A percentile compares a stretch with the other conserved stretches of the same genome.
These are phyloP conservation scores for Capniomyces stellatus DNA, from an alignment of 371 early-diverging fungal species.

Conservation along the genomic window DNA sequence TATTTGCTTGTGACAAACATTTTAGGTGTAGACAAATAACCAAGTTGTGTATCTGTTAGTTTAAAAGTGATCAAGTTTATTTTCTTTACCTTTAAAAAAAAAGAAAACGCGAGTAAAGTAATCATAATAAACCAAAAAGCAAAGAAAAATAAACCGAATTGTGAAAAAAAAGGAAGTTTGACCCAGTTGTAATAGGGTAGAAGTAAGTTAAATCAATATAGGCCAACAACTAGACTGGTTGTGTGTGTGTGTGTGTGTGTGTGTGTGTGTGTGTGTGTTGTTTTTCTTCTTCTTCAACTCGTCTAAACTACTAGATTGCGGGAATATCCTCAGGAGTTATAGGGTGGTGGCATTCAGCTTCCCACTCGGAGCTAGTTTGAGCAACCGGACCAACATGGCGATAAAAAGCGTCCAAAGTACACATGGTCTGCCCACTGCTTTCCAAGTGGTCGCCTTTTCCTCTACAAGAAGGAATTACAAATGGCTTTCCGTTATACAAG, in stretches of 20 bases:
- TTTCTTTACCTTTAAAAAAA: no score
- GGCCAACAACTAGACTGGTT: no score
- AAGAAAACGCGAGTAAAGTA: no score
- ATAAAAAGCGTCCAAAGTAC: slow-evolving; percentile 50
- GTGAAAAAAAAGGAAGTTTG: neutral
- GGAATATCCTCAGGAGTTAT: neutral
- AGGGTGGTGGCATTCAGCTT: neutral
- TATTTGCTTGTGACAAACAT: no score
- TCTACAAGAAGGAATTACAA: slow-evolving; percentile 40
- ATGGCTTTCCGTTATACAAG: slow-evolving; percentile 39
- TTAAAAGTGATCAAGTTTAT: no score
- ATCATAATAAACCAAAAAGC: no score
- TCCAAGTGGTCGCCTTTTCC: slow-evolving; percentile 32
- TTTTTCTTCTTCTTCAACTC: no score
- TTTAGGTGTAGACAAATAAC: no score
- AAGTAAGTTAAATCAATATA: neutral
- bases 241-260: no score
- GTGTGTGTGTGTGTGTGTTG: no score
- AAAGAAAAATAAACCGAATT: neutral
- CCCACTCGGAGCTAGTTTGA: neutral
- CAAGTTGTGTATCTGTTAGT: no score
- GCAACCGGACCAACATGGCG: slow-evolving; percentile 12
- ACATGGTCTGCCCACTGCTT: slow-evolving; percentile 34
- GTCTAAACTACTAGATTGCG: neutral
- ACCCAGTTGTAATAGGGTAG: neutral